phyloP scores from a whole-genome alignment of 495 filamentous ascomycete genomes.

The Penicillium coprophilum region DNA sequence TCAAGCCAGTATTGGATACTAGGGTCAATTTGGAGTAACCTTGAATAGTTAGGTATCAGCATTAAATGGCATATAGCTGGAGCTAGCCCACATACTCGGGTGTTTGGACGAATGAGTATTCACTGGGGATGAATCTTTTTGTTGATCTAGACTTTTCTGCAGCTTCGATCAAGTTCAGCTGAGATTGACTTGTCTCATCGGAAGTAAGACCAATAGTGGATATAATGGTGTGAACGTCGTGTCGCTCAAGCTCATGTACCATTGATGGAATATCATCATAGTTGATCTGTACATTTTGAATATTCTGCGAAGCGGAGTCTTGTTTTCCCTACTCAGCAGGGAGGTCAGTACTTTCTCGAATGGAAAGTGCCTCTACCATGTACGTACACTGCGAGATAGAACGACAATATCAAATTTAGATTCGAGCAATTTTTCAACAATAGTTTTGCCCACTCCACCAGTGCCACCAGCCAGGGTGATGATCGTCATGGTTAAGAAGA shows the following conservation, averaged over 20 bases:
- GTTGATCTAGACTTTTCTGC: conserved; percentile 45
- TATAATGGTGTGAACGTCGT: conserved; percentile 53
- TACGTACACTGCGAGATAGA: conserved; percentile 37
- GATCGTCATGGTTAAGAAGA: conserved; percentile 29
- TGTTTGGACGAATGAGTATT: conserved; percentile 46
- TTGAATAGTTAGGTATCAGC: conserved; percentile 6
- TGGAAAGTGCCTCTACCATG: background rate
- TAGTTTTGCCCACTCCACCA: conserved; percentile 50
- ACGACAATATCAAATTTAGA: conserved; percentile 45
- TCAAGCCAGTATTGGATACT: conserved; percentile 38
- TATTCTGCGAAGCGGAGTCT: conserved; percentile 9
- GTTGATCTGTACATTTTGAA: conserved; percentile 33
- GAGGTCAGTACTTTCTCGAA: conserved; percentile 24
- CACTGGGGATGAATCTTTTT: conserved; percentile 50
- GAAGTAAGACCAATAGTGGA: conserved; percentile 45
- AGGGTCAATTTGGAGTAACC: conserved; percentile 35
- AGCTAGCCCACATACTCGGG: conserved; percentile 23
- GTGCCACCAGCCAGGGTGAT: conserved; percentile 57
- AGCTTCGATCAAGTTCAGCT: conserved; percentile 51
- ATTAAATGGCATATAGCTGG: background rate
- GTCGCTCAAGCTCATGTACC: conserved; percentile 40
- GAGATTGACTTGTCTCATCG: conserved; percentile 34
- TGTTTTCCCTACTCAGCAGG: conserved; percentile 3
- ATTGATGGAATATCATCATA: conserved; percentile 44
- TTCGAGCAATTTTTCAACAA: conserved; percentile 46